These are phyloP conservation scores for Alternaria viburni DNA, from an alignment of 2,329 filamentous ascomycete genomes.

Conservation along the genomic window DNA sequence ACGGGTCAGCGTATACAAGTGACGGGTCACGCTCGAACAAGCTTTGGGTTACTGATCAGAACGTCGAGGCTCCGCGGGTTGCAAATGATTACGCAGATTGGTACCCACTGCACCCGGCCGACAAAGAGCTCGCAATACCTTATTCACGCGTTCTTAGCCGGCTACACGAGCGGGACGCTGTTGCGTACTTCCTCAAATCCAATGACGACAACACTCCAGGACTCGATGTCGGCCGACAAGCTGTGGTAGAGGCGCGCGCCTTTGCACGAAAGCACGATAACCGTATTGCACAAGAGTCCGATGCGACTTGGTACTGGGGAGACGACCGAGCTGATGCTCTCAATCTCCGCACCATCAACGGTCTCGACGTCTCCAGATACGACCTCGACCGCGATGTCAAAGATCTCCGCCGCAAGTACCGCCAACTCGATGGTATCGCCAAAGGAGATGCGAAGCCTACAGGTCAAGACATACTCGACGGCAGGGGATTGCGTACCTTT, in stretches of 20 bases:
- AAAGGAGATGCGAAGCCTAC: neutral
- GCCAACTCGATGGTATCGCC: conserved; percentile 49
- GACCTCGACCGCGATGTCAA: conserved; percentile 54
- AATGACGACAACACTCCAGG: conserved; percentile 5
- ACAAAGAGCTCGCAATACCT: conserved; percentile 54
- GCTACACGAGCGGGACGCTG: conserved; percentile 59
- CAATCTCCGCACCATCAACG: conserved; percentile 62
- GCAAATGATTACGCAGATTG: conserved; percentile 56
- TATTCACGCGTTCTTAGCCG: conserved; percentile 62
- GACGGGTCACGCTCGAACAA: conserved; percentile 43
- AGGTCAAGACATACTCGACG: neutral
- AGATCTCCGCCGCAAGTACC: conserved; percentile 56
- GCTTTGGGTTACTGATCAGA: conserved; percentile 22
- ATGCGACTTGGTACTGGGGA: conserved; percentile 63
- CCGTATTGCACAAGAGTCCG: conserved; percentile 50
- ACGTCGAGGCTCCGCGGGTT: conserved; percentile 20
- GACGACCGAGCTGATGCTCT: conserved; percentile 63
- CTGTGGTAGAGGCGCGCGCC: conserved; percentile 54
- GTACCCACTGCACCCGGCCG: conserved; percentile 57
- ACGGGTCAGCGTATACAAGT: conserved; percentile 57
- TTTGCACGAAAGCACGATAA: conserved; percentile 56
- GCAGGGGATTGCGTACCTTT: conserved; percentile 18
- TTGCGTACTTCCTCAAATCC: conserved; percentile 53
- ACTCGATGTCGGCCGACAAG: conserved; percentile 55
- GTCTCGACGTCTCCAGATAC: conserved; percentile 56